Base-by-base conservation (phyloP, 2,329 filamentous ascomycete genomes). In the Xylariaceae sp. region DNA sequence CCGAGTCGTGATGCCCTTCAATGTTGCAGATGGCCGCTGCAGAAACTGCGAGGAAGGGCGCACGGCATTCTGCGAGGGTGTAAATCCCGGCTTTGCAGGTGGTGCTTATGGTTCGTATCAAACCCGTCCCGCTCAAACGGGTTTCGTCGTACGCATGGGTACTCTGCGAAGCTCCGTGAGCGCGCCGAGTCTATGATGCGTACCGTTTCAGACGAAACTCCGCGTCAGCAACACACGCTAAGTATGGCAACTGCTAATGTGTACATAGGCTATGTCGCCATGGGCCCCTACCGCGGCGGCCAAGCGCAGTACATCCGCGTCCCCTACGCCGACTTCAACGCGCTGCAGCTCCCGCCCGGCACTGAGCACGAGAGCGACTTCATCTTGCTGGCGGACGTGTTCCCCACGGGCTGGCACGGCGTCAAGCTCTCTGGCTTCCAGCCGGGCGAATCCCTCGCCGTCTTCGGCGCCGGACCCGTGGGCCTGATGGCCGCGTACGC, bases 391-490 rank as follows among this genome's bases (percentile, higher is more conserved):
- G 41, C 41, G 35, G 41, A 43, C 36, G 39, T 43, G 9, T 43
- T 43, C 16, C 41, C 37, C 11, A 37, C 13, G 35, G 41, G 41
- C 2, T 43, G 37, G 41, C 41, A 43, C 19, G 41, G 41, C 2
- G 37, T 43, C 3, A 37, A 35, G 19, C 35, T 43, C 34, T 36
- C 37, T 2, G 41, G 41, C 2, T 43, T 43, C 31, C 41, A 34
- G 28, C 19, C 36, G 15, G 38, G 38, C 24, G 37, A 39, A n/a
- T 26, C 34, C 4, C 53, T 64, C 12, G 58, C 56, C 1, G 49
- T 64, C n/a, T 65, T 62, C 34, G 62, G 61, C n/a, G 62, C 61
- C 33, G 53, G 58, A 2, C 55, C 59, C 2, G 57, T 65, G n/a
- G 61, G 61, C n/a, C 50, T 64, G 1, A 54, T 64, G 15, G 44